Evolutionary conservation across 441 rosid species (phyloP).

Genomic region (Adansonia madagascariensis): DNA sequence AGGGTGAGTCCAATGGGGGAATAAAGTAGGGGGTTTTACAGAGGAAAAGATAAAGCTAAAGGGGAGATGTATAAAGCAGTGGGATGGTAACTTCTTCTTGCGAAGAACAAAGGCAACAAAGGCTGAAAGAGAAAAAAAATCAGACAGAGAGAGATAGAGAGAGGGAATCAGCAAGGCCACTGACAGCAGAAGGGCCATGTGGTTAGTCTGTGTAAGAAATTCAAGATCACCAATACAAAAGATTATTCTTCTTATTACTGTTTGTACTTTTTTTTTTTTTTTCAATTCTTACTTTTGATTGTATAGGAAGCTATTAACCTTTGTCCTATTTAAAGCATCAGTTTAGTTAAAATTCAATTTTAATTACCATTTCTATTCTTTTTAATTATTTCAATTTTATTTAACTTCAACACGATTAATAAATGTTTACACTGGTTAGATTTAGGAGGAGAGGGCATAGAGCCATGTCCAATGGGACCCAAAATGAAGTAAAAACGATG

Average conservation of each 20-base stretch:
- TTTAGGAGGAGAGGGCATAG: background rate
- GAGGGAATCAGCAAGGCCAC: constrained; percentile 48
- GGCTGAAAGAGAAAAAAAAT: constrained; percentile 34
- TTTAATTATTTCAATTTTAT: too few relatives aligned
- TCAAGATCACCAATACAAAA: constrained; percentile 43
- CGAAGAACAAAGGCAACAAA: constrained; percentile 51
- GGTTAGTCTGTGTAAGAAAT: constrained; percentile 46
- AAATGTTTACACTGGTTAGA: too few relatives aligned
- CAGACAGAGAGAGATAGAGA: constrained; percentile 31
- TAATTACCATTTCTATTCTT: background rate
- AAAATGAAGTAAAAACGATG: background rate
- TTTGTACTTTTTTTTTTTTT: constrained; percentile 12
- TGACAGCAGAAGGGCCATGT: constrained; percentile 55
- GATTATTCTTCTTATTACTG: constrained; percentile 55
- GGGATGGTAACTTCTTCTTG: constrained; percentile 60
- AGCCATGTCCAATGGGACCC: background rate
- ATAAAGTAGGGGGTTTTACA: constrained; percentile 47
- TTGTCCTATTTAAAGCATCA: background rate
- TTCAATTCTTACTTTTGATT: constrained; percentile 4
- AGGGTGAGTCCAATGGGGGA: constrained; percentile 59
- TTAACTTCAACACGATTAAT: too few relatives aligned
- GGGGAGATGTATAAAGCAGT: constrained; percentile 47
- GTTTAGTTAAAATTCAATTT: background rate
- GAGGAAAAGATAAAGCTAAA: constrained; percentile 38
- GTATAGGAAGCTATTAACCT: background rate